Evolutionary conservation across 495 filamentous ascomycete species (phyloP).

Genomic region (Aspergillus coremiiformis): DNA sequence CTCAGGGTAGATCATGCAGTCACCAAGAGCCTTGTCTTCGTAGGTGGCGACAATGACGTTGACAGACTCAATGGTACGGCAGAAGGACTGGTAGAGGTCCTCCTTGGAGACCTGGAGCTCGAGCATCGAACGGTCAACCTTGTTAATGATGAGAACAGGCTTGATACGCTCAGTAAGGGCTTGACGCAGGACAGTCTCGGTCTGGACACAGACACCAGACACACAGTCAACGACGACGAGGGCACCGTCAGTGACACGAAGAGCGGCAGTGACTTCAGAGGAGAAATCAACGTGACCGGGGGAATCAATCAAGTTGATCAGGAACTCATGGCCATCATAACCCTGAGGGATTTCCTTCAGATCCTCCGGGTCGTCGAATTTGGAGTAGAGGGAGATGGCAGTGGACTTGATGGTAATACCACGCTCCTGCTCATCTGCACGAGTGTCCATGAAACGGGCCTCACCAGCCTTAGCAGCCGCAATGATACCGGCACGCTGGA

Average conservation of each 20-base stretch:
- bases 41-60: slow-evolving; percentile 99
- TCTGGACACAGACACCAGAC: slow-evolving; percentile 98
- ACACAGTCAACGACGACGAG: slow-evolving; percentile 99
- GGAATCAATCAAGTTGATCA: slow-evolving; percentile 99
- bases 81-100: slow-evolving; percentile 99
- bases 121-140: slow-evolving; percentile 98
- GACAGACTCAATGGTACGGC: slow-evolving; percentile 97
- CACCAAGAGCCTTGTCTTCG: slow-evolving; percentile 93
- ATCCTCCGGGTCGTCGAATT: slow-evolving; percentile 74
- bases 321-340: slow-evolving; percentile 85
- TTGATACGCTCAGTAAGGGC: slow-evolving; percentile 99
- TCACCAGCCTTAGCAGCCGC: slow-evolving; percentile 96
- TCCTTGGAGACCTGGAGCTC: slow-evolving; percentile 98
- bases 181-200: slow-evolving; percentile 98
- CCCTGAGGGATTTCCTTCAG: slow-evolving; percentile 91
- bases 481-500: slow-evolving; percentile 99
- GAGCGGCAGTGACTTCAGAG: slow-evolving; percentile 97
- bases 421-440: slow-evolving; percentile 96
- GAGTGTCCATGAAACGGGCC: slow-evolving; percentile 92
- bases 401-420: slow-evolving; percentile 99
- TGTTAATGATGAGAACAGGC: slow-evolving; percentile 99
- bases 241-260: slow-evolving; percentile 99
- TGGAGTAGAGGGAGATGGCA: slow-evolving; percentile 95
- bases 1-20: slow-evolving; percentile 96
- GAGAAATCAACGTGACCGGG: slow-evolving; percentile 99